A percentile compares a stretch with the other conserved stretches of the same genome.
Evolutionary conservation across 768 basidiomycete genomes (phyloP).

Genomic region (Agrocybe praecox): DNA sequence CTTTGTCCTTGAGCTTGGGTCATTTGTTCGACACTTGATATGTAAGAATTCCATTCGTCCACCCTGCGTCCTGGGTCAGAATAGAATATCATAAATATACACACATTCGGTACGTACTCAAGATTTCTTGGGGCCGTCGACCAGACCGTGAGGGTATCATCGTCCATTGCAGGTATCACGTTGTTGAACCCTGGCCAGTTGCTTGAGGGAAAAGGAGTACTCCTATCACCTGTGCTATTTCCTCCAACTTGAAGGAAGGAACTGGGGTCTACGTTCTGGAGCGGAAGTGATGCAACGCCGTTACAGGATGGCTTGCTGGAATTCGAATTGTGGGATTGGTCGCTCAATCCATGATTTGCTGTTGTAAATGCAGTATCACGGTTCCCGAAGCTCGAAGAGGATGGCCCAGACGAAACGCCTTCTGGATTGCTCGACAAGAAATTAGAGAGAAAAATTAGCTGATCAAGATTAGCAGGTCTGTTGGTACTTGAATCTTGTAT

Average conservation of each 20-base stretch:
- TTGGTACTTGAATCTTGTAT: neutral
- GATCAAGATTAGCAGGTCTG: neutral
- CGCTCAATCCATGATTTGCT: neutral
- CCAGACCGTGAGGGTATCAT: constrained; percentile 64
- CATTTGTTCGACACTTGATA: constrained; percentile 37
- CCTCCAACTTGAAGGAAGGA: neutral
- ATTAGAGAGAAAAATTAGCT: constrained; percentile 1
- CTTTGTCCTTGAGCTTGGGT: constrained; percentile 18
- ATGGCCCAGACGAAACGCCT: neutral
- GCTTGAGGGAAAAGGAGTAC: constrained; percentile 1
- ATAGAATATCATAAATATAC: neutral
- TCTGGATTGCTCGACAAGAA: neutral
- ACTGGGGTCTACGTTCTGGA: neutral
- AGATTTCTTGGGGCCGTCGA: constrained; percentile 59
- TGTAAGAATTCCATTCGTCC: constrained; percentile 45
- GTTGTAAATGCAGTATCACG: neutral
- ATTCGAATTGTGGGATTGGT: neutral
- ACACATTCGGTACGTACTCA: constrained; percentile 44
- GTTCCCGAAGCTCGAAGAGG: neutral
- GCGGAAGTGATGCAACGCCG: neutral
- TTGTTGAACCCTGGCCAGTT: constrained; percentile 19
- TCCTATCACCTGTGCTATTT: constrained; percentile 1
- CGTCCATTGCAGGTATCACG: constrained; percentile 37
- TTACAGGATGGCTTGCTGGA: neutral
- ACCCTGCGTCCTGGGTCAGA: constrained; percentile 23